phyloP scores from a whole-genome alignment of 805 yeast species.

The Schizosaccharomyces pombe region DNA sequence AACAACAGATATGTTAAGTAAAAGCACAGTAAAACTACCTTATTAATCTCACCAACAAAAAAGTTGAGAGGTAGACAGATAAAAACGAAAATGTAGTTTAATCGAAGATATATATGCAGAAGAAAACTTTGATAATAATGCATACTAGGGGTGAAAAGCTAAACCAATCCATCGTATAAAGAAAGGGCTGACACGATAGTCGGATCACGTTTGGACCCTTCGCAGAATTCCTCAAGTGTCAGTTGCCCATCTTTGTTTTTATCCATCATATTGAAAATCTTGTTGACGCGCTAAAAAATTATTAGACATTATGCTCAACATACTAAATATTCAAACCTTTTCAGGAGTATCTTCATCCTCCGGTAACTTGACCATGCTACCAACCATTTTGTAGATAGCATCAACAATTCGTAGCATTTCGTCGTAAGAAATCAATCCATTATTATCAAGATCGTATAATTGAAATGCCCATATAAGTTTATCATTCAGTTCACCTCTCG shows the following conservation, averaged over 20 bases:
- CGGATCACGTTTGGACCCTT: constrained; percentile 31
- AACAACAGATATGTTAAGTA: too few species aligned
- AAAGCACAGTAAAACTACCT: too few species aligned
- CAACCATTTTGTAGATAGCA: constrained; percentile 86
- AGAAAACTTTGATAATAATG: too few species aligned
- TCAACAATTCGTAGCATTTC: constrained; percentile 62
- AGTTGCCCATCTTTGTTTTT: constrained; percentile 47
- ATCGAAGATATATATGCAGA: too few species aligned
- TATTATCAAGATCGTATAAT: constrained; percentile 60
- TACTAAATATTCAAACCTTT: constrained; percentile 14
- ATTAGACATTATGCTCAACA: background rate
- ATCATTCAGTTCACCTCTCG: constrained; percentile 48
- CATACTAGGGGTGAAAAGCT: too few species aligned
- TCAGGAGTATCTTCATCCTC: constrained; percentile 88
- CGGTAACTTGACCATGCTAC: constrained; percentile 69
- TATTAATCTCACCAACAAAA: too few species aligned
- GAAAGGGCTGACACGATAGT: constrained; percentile 11
- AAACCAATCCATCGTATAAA: constrained; percentile 9
- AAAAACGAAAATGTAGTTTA: too few species aligned
- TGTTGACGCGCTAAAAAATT: constrained; percentile 31
- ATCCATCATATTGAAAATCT: constrained; percentile 53
- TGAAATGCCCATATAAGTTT: constrained; percentile 76
- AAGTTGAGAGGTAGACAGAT: too few species aligned
- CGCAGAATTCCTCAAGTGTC: constrained; percentile 63
- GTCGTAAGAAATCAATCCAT: constrained; percentile 49